Conservation (phyloP, 2,329 filamentous ascomycete genomes). For the Colletotrichum sp. region DNA sequence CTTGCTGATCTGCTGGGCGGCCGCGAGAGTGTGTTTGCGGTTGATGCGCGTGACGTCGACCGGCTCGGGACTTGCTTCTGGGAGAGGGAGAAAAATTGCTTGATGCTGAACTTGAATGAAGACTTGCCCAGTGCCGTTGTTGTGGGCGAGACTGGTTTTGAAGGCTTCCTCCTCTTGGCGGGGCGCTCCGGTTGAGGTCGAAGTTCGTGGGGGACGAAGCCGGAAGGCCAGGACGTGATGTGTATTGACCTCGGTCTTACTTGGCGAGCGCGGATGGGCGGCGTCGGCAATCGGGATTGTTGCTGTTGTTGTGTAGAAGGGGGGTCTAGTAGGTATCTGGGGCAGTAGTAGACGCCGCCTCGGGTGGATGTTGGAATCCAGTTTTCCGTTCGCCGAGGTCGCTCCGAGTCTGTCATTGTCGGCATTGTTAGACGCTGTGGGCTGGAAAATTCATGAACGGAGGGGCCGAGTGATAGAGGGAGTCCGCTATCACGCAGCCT, state of each 20-base stretch:
- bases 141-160: slow-evolving; percentile 8
- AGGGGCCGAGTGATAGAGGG: slow-evolving; percentile 11
- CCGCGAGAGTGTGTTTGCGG: background rate
- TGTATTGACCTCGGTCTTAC: slow-evolving; percentile 46
- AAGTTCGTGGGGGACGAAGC: slow-evolving; percentile 51
- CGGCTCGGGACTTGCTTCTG: slow-evolving; percentile 14
- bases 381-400: slow-evolving; percentile 20
- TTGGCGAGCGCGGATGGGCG: slow-evolving; percentile 44
- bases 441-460: slow-evolving; percentile 3
- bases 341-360: slow-evolving; percentile 34
- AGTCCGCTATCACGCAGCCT: slow-evolving; percentile 1
- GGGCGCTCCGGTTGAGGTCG: slow-evolving; percentile 42
- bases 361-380: slow-evolving; percentile 22
- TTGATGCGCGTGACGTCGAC: slow-evolving; percentile 10
- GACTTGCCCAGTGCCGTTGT: slow-evolving; percentile 19
- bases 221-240: slow-evolving; percentile 45
- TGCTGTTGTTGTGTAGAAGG: slow-evolving; percentile 5
- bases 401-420: slow-evolving; percentile 23
- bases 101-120: slow-evolving; percentile 16
- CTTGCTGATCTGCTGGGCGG: slow-evolving; percentile 17
- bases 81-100: slow-evolving; percentile 18
- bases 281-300: slow-evolving; percentile 32
- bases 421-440: slow-evolving; percentile 17
- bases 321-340: slow-evolving; percentile 22
- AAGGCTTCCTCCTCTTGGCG: slow-evolving; percentile 31